Evolutionary conservation across 2,329 filamentous ascomycete genomes (phyloP).

Genomic region (Coccinonectria pachysandricola): DNA sequence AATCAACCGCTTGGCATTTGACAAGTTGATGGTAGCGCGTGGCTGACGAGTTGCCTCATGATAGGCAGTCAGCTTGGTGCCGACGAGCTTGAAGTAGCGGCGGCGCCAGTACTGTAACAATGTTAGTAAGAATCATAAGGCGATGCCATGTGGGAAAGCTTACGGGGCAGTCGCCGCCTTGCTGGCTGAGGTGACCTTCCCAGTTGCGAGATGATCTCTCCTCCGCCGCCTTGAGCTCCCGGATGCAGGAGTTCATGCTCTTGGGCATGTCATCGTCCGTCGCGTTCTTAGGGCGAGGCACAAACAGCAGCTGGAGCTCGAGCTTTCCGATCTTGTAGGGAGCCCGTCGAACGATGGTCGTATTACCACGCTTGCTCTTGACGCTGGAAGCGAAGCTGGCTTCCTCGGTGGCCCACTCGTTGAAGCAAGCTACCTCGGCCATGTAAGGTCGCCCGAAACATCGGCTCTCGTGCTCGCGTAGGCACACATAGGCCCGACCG

Average conservation of each 20-base stretch:
- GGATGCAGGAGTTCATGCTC: slow-evolving; percentile 94
- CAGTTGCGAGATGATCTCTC: slow-evolving; percentile 66
- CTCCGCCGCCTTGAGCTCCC: slow-evolving; percentile 86
- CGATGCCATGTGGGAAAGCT: slow-evolving; percentile 29
- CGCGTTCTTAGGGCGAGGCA: slow-evolving; percentile 78
- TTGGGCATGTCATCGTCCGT: slow-evolving; percentile 97
- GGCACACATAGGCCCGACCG: slow-evolving; percentile 81
- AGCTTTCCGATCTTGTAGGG: slow-evolving; percentile 97
- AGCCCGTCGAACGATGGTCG: slow-evolving; percentile 64
- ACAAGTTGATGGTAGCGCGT: slow-evolving; percentile 90
- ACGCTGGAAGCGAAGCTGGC: slow-evolving; percentile 69
- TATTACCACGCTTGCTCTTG: slow-evolving; percentile 80
- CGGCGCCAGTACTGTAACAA: slow-evolving; percentile 79
- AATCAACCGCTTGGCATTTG: slow-evolving; percentile 85
- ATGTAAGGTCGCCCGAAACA: slow-evolving; percentile 83
- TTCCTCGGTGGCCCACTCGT: slow-evolving; percentile 94
- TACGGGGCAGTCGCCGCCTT: slow-evolving; percentile 95
- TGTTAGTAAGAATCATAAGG: slow-evolving; percentile 26
- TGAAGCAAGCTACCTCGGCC: slow-evolving; percentile 90
- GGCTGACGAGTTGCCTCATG: slow-evolving; percentile 94
- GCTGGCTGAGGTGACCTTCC: slow-evolving; percentile 88
- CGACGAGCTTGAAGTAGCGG: slow-evolving; percentile 89
- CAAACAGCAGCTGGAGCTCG: slow-evolving; percentile 86
- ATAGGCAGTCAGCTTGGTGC: slow-evolving; percentile 86
- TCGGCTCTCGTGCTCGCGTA: slow-evolving; percentile 82